Base-by-base conservation (phyloP, 1,139 yeast genomes). In the Suhomyces wounanorum region DNA sequence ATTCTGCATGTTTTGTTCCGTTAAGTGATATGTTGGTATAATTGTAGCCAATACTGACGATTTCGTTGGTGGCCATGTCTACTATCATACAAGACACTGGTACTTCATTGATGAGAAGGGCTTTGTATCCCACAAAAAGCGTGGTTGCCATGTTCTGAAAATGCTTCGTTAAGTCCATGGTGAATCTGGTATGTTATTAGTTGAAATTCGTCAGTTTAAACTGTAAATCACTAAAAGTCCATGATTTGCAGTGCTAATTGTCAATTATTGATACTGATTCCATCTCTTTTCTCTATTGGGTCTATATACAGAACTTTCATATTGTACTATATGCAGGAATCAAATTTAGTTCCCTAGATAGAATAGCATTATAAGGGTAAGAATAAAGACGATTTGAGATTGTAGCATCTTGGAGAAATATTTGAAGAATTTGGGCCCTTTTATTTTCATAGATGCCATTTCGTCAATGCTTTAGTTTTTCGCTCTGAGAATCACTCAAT, bases 1-100 rank as follows among this genome's bases (percentile, higher is more conserved):
- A 88, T 67, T 94, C 99, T 0, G 99, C 98, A 66, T 94, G 99
- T 40, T 89, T 79, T 2, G 92, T 89, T 0, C 97, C 97, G 59
- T 81, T 87, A 17, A 89, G 73, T 1, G 96, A 85, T 43, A 83
- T 77, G 63, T 94, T 94, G n/a, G 99, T 94, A 62, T 86, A 89
- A 67, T 94, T 94, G 73, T 85, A 84, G 1, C 98, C 97, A 45
- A 79, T 76, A 36, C 90, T 89, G n/a, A 92, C 68, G 18, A 92
- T 73, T 52, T 76, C 56, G 14, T 75, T 76, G 3, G 55, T 78
- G 55, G 60, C 62, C 44, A 54, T 75, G 67, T 49, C 84, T 82
- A 69, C 87, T 75, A 57, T 86, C 73, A 72, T 87, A 82, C 81
- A 77, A 3, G 59, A 96, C 83, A 53, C 96, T 81, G 58, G 99